Percentiles rank a stretch among this genome's conserved stretches.
Conservation (phyloP, 768 basidiomycete species). For the Tricholomella constricta region DNA sequence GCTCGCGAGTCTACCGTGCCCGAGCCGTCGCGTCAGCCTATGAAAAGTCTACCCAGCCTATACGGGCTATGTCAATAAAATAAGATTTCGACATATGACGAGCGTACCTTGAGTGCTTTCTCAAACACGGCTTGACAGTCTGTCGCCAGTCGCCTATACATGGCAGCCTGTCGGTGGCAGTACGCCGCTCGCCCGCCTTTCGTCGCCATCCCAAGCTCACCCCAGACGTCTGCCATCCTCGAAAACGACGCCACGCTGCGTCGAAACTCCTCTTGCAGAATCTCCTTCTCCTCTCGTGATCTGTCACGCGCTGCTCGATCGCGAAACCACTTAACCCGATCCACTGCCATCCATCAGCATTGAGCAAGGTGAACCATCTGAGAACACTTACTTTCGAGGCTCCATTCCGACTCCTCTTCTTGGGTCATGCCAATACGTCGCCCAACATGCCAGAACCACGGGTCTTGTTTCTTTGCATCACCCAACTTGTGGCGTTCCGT, state of each 20-base stretch:
- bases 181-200: neutral
- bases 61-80: too few relatives aligned
- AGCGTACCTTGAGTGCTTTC: too few relatives aligned
- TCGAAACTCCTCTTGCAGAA: constrained; percentile 27
- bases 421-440: constrained; percentile 13
- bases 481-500: constrained; percentile 18
- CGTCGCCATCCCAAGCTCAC: neutral
- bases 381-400: constrained; percentile 22
- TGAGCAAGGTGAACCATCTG: neutral
- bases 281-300: constrained; percentile 28
- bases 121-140: too few relatives aligned
- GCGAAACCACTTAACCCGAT: constrained; percentile 29
- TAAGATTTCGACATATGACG: too few relatives aligned
- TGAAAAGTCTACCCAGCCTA: too few relatives aligned
- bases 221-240: constrained; percentile 4
- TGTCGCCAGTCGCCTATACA: neutral
- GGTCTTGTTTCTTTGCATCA: constrained; percentile 18
- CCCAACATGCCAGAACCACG: constrained; percentile 25
- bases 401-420: constrained; percentile 22
- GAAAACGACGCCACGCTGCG: constrained; percentile 10
- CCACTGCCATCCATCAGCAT: constrained; percentile 13
- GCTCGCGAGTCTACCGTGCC: too few relatives aligned
- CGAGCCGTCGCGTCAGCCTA: too few relatives aligned
- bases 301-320: constrained; percentile 25
- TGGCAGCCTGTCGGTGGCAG: neutral